These are phyloP conservation scores for Lactarius akahatsu DNA, from an alignment of 768 basidiomycete genomes.

Conservation along the genomic window DNA sequence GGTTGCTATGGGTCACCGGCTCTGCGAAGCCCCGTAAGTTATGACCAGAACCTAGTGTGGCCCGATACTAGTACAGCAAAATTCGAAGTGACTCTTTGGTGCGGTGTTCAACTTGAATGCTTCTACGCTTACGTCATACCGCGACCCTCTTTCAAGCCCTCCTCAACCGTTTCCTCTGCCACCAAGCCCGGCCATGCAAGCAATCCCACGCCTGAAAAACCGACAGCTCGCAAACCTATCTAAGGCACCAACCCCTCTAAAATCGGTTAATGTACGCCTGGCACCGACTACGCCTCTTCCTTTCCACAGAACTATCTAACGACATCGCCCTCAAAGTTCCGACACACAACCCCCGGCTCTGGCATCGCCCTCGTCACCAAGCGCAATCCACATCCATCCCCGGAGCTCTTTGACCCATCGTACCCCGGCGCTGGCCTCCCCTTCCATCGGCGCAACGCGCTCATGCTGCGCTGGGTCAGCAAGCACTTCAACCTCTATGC, in stretches of 20 bases:
- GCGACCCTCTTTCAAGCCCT: no score
- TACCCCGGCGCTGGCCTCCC: conserved; percentile 15
- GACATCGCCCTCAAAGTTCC: conserved; percentile 11
- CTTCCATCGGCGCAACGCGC: background rate
- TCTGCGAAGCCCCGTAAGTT: no score
- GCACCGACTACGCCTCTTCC: background rate
- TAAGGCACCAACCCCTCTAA: conserved; percentile 4
- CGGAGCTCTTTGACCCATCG: conserved; percentile 11
- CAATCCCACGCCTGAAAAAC: conserved; percentile 16
- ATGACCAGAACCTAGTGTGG: no score
- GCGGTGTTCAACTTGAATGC: no score
- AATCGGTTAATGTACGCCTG: conserved; percentile 16
- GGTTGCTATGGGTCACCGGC: background rate
- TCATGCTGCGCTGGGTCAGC: conserved; percentile 6
- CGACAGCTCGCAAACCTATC: conserved; percentile 13
- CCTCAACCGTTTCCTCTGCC: no score
- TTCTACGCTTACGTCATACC: no score
- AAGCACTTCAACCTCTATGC: conserved; percentile 9
- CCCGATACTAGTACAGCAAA: no score
- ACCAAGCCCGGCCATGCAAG: no score
- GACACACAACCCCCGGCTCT: conserved; percentile 22
- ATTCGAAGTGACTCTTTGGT: no score
- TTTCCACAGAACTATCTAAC: background rate
- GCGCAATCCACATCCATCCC: background rate
- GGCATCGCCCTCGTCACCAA: conserved; percentile 11